Percentiles rank a stretch among this genome's conserved stretches.
phyloP scores from a whole-genome alignment of 352 stramenopile species.

The Phytophthora fragariae region DNA sequence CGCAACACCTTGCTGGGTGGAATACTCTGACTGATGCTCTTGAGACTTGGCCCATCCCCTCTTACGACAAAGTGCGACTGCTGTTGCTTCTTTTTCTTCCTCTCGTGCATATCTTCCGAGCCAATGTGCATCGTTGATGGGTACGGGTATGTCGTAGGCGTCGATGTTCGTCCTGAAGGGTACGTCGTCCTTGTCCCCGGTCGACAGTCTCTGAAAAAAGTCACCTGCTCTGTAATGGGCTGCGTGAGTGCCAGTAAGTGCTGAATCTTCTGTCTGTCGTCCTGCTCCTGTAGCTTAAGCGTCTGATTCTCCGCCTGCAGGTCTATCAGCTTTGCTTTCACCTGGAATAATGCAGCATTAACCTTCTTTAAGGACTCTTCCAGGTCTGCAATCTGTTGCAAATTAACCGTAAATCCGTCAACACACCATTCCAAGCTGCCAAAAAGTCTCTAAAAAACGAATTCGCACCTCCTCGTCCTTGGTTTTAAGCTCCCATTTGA shows the following conservation, averaged over 20 bases:
- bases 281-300: constrained; percentile 76
- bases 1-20: constrained; percentile 59
- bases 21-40: constrained; percentile 20
- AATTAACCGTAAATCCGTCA: constrained; percentile 4
- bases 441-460: background rate
- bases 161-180: constrained; percentile 38
- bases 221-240: constrained; percentile 83
- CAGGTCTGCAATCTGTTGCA: constrained; percentile 61
- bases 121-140: constrained; percentile 81
- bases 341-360: constrained; percentile 69
- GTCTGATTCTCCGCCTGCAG: constrained; percentile 69
- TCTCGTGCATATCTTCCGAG: constrained; percentile 54
- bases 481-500: constrained; percentile 76
- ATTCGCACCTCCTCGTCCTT: constrained; percentile 68
- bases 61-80: constrained; percentile 26
- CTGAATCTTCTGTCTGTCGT: constrained; percentile 85
- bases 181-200: constrained; percentile 62
- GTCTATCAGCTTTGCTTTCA: constrained; percentile 70
- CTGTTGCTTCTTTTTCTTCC: constrained; percentile 34
- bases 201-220: constrained; percentile 78
- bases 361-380: constrained; percentile 61
- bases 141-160: constrained; percentile 61
- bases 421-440: background rate
- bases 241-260: constrained; percentile 85
- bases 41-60: constrained; percentile 26